Conservation (phyloP, 306 rosid species). For the Hippophae rhamnoides region DNA sequence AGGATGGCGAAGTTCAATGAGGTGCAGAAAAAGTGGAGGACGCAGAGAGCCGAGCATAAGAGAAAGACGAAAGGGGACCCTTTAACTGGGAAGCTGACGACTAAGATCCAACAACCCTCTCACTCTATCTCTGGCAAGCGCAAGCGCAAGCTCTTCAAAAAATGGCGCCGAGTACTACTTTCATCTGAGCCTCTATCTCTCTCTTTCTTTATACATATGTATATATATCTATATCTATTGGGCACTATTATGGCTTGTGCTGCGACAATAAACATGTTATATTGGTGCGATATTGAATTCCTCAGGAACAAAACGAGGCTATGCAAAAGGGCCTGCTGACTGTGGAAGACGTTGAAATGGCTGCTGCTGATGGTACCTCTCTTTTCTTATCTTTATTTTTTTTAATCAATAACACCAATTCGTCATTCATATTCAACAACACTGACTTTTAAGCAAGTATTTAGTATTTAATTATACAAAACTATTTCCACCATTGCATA, state of each 20-base stretch:
- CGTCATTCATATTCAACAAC: background rate
- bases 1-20: slow-evolving; percentile 85
- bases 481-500: no score
- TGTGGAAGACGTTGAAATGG: slow-evolving; percentile 86
- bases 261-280: background rate
- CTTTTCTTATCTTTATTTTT: background rate
- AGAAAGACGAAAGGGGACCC: slow-evolving; percentile 68
- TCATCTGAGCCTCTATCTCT: background rate
- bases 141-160: slow-evolving; percentile 81
- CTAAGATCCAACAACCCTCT: slow-evolving; percentile 30
- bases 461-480: no score
- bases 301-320: slow-evolving; percentile 74
- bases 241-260: background rate
- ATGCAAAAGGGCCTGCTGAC: slow-evolving; percentile 45
- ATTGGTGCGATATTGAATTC: background rate
- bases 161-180: slow-evolving; percentile 57
- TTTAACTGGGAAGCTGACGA: slow-evolving; percentile 52
- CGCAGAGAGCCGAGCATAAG: slow-evolving; percentile 54
- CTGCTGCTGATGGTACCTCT: slow-evolving; percentile 58
- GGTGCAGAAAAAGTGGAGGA: slow-evolving; percentile 77
- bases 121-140: slow-evolving; percentile 69
- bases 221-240: no score
- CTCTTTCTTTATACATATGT: background rate
- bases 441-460: background rate
- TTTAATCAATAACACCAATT: background rate